Evolutionary conservation across 2,329 filamentous ascomycete species (phyloP), one percentile per base, ranked within the genome.

Genomic region (Cercospora berteroae): DNA sequence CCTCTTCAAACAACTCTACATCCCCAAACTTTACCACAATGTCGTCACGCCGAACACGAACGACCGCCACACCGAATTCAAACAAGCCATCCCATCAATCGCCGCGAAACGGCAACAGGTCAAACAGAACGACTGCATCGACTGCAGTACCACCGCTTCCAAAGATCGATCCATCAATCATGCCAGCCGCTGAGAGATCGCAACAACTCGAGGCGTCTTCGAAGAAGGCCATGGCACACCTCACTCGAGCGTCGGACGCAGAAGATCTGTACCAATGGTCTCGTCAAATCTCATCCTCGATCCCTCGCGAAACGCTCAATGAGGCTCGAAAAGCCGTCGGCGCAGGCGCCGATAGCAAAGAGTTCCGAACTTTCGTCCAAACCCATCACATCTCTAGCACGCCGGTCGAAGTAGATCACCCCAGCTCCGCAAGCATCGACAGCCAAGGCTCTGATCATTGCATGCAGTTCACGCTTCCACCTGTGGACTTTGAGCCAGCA

Each of bases 401-500:
- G 36, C 36, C 16, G 36, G 36, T 4, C n/a, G 36, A 42, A 8
- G 2, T 39, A 2, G 16, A 4, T 42, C 36, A n/a, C 6, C 2
- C 3, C 16, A 9, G 6, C 16, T 3, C 2, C n/a, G 6, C 3
- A 1, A 1, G 16, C 1, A 3, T 7, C 0, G 6, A 3, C 2
- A 42, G 36, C 2, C 36, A 42, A 42, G 16, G 36, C 36, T 42
- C 16, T n/a, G 6, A 42, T 5, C 6, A n/a, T 3, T n/a, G 7
- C 36, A 42, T 1, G n/a, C 36, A 8, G 36, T n/a, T 4, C 36
- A 6, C 36, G 36, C 36, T 42, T 5, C 16, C 36, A 3, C 36
- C 7, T 42, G 36, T 16, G 3, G 36, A 42, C 9, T 4, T 4
- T 1, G 6, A 4, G 36, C 36, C 36, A n/a, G 1, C 36, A 3